A percentile compares a stretch with the other conserved stretches of the same genome.
phyloP scores from a whole-genome alignment of 2,329 filamentous ascomycete genomes.

The Cercospora sp. region DNA sequence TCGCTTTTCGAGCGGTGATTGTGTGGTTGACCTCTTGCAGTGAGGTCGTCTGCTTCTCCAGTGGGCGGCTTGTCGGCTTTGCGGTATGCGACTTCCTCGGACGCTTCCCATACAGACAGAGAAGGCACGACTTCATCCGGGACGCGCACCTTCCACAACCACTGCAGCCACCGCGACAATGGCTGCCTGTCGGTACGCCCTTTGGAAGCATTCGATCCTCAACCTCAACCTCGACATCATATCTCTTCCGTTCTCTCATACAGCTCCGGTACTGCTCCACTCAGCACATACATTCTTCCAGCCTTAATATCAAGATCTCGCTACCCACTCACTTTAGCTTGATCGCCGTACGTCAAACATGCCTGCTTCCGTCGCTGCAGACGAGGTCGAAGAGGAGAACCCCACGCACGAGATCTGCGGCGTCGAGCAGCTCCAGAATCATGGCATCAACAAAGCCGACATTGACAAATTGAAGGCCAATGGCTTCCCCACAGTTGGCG shows the following conservation, averaged over 20 bases:
- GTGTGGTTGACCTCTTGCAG: not conserved
- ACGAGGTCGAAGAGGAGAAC: conserved; percentile 53
- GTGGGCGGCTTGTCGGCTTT: not conserved
- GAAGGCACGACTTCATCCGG: not conserved
- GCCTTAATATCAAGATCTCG: not conserved
- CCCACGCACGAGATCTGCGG: conserved; percentile 58
- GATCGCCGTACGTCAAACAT: conserved; percentile 37
- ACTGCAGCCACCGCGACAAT: not conserved
- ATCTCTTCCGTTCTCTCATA: not conserved
- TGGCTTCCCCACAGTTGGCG: conserved; percentile 64
- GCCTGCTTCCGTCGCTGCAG: conserved; percentile 55
- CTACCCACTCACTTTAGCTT: not conserved
- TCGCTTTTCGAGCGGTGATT: not conserved
- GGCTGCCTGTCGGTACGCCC: not conserved
- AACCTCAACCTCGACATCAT: conserved; percentile 6
- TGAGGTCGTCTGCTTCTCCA: not conserved
- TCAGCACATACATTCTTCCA: not conserved
- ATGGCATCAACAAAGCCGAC: conserved; percentile 65
- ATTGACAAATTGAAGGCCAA: conserved; percentile 65
- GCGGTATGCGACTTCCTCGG: not conserved
- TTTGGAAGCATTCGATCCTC: not conserved
- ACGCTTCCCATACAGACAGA: not conserved
- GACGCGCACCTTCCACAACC: not conserved
- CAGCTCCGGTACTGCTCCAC: not conserved
- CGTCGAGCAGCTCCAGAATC: conserved; percentile 65